Conservation (phyloP, 2,329 filamentous ascomycete genomes). For the Ophiognomonia clavigignenti-juglandacearum region DNA sequence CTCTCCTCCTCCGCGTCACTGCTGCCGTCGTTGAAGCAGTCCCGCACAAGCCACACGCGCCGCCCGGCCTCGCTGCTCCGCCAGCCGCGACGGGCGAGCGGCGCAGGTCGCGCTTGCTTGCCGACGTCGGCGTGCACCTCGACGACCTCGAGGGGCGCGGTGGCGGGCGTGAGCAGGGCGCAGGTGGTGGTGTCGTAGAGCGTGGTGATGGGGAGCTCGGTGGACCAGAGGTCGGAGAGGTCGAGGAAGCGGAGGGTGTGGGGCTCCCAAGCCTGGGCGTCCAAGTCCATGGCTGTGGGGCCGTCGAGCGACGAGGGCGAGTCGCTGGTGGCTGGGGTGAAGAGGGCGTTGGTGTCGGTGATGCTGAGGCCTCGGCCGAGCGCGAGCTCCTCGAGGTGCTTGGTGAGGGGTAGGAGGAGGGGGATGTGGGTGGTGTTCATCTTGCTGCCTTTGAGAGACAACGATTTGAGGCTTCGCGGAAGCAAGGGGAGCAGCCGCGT, state of each 20-base stretch:
- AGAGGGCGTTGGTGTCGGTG: conserved; percentile 60
- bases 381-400: conserved; percentile 72
- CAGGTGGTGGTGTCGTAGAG: conserved; percentile 43
- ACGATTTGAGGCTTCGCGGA: conserved; percentile 62
- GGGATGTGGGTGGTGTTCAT: conserved; percentile 62
- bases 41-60: conserved; percentile 63
- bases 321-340: conserved; percentile 40
- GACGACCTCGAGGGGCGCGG: conserved; percentile 68
- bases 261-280: conserved; percentile 39
- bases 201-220: conserved; percentile 54
- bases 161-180: conserved; percentile 52
- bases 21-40: no score
- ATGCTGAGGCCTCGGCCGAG: conserved; percentile 64
- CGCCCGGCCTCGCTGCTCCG: conserved; percentile 63
- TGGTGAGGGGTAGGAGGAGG: conserved; percentile 59
- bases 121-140: conserved; percentile 69
- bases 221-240: conserved; percentile 64
- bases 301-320: background rate
- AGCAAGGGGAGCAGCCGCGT: conserved; percentile 60
- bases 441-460: conserved; percentile 71
- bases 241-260: conserved; percentile 71
- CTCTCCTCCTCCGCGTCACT: no score
- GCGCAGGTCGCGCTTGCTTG: conserved; percentile 54
- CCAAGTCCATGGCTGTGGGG: conserved; percentile 20
- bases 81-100: conserved; percentile 63